Evolutionary conservation across 305 asterid species (phyloP).

Genomic region (Fraxinus nigra): DNA sequence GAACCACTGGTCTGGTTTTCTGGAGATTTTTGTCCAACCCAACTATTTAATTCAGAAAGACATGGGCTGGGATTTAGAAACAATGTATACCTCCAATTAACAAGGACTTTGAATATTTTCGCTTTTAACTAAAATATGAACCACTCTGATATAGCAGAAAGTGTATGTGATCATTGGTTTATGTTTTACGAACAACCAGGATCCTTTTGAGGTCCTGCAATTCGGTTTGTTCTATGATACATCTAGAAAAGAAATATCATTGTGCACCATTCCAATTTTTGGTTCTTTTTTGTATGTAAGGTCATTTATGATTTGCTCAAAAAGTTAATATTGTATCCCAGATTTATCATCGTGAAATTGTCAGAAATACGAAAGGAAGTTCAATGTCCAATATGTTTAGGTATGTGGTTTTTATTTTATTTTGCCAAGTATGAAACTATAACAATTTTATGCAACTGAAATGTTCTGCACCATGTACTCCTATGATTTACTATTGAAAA

Average conservation of each 20-base stretch:
- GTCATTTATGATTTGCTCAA: conserved; percentile 7
- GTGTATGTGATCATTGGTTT: background rate
- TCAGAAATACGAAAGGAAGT: conserved; percentile 83
- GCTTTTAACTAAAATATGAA: background rate
- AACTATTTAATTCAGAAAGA: background rate
- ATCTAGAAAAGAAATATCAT: conserved; percentile 23
- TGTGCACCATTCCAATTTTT: conserved; percentile 9
- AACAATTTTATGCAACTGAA: conserved; percentile 9
- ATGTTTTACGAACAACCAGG: conserved; percentile 4
- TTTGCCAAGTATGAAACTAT: conserved; percentile 14
- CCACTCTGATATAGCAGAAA: background rate
- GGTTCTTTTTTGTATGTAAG: conserved; percentile 17
- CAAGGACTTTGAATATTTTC: background rate
- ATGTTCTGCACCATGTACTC: conserved; percentile 15
- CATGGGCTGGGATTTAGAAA: background rate
- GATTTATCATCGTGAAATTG: conserved; percentile 53
- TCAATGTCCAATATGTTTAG: conserved; percentile 85
- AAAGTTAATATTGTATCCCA: conserved; percentile 27
- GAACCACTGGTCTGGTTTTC: background rate
- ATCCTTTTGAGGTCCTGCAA: background rate
- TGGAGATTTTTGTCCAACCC: background rate
- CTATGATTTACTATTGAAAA: conserved; percentile 10
- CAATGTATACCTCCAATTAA: background rate
- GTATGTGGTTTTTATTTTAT: conserved; percentile 23
- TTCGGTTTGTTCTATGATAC: background rate